Evolutionary conservation across 768 basidiomycete genomes (phyloP), one percentile per base, ranked within the genome.

Genomic region (Amanita phalloides): DNA sequence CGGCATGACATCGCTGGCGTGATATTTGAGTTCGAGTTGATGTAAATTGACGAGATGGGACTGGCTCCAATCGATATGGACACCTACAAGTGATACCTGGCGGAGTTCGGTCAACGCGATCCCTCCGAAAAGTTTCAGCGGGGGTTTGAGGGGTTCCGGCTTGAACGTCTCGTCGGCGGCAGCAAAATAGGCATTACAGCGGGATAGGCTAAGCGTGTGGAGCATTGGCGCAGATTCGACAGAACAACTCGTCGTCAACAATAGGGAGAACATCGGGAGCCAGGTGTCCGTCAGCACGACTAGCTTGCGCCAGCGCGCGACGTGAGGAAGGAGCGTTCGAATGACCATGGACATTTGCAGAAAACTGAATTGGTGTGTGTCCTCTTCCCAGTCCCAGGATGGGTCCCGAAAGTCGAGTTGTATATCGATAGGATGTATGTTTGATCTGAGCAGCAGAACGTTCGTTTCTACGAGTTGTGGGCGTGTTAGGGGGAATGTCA

Each of bases 151-250:
- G 10, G 56, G 55, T 4, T 60, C 53, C 2, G 81, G 81, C 11
- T 64, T 61, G 58, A 82, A 82, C 0, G 50, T 48, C 48, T 72
- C 69, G 5, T 70, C 74, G 30, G 61, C 67, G 7, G 64, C 60
- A 2, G 75, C 76, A 48, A 79, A 73, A 62, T 75, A 82, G 4
- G 74, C 76, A 58, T 82, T 82, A 60, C 80, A 82, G 21, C 81
- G 69, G 14, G 73, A 72, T 1, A 82, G 67, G 3, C 67, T 67
- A 30, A 82, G 58, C 2, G 58, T 59, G 50, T 71, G 64, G 4
- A 82, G 63, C 17, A 62, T 55, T 1, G 73, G 72, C 0, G 66
- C 63, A 1, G 65, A 57, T 4, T 61, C 59, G 25, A 69, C 61
- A 7, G 60, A 49, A 21, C 43, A 45, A 9, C 60, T 62, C 3